These are phyloP conservation scores for Cordyceps fumosorosea DNA, from an alignment of 2,329 filamentous ascomycete species.

Conservation along the genomic window DNA sequence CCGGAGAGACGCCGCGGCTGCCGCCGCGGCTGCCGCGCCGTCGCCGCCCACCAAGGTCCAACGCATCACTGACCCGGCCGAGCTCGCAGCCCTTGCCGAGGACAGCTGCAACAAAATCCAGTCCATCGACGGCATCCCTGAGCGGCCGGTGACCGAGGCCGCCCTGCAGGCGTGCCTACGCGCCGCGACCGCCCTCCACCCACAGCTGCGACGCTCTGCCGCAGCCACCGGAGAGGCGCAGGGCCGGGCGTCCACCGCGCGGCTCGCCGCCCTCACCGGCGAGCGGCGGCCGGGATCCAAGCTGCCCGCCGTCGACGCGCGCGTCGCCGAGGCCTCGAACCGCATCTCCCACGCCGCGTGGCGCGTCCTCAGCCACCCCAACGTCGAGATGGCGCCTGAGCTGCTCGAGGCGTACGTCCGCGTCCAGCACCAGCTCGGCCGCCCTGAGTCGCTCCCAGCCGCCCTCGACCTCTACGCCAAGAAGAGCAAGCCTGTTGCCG, in stretches of 20 bases:
- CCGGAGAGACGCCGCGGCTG: background rate
- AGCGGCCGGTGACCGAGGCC: conserved; percentile 34
- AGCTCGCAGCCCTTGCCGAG: conserved; percentile 35
- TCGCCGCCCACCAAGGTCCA: conserved; percentile 8
- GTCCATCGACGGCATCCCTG: conserved; percentile 38
- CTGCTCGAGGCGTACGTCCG: conserved; percentile 69
- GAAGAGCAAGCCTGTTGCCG: conserved; percentile 65
- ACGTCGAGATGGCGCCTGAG: conserved; percentile 71
- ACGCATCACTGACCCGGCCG: conserved; percentile 31
- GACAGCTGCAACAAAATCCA: conserved; percentile 38
- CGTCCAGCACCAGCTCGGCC: conserved; percentile 66
- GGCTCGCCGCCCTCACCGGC: conserved; percentile 41
- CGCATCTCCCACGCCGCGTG: conserved; percentile 57
- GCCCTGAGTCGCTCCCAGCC: conserved; percentile 69
- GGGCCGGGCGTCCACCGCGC: conserved; percentile 43
- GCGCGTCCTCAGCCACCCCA: conserved; percentile 62
- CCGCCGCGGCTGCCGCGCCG: no score
- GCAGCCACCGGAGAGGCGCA: conserved; percentile 26
- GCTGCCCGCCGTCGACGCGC: conserved; percentile 23
- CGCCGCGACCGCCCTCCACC: conserved; percentile 38
- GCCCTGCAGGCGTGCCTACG: conserved; percentile 40
- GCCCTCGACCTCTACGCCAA: conserved; percentile 76
- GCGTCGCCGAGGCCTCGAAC: conserved; percentile 39
- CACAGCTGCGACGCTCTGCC: conserved; percentile 28
- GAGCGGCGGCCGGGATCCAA: conserved; percentile 28